phyloP scores from a whole-genome alignment of 768 basidiomycete species.

The Rhizopogon vesiculosus region DNA sequence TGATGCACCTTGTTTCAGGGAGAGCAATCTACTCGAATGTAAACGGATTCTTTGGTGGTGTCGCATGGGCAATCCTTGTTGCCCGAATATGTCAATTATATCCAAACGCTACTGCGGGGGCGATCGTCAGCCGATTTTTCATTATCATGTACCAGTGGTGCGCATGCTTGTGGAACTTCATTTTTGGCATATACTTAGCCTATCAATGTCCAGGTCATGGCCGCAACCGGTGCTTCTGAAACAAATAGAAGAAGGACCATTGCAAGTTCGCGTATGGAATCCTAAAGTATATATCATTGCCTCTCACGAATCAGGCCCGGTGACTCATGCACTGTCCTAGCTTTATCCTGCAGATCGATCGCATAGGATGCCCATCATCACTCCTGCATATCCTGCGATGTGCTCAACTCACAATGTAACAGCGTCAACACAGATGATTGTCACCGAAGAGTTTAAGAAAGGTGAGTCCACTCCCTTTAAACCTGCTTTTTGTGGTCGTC shows the following conservation, averaged over 20 bases:
- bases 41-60: slow-evolving; percentile 95
- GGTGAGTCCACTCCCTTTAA: slow-evolving; percentile 37
- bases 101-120: slow-evolving; percentile 90
- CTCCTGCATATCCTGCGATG: slow-evolving; percentile 98
- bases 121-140: slow-evolving; percentile 96
- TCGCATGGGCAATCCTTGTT: slow-evolving; percentile 99
- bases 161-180: slow-evolving; percentile 18
- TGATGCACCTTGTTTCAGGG: slow-evolving; percentile 39
- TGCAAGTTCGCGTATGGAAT: slow-evolving; percentile 97
- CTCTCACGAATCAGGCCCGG: too few relatives aligned
- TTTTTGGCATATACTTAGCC: slow-evolving; percentile 1
- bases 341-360: slow-evolving; percentile 87
- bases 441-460: slow-evolving; percentile 93
- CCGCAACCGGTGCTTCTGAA: slow-evolving; percentile 97
- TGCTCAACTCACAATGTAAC: slow-evolving; percentile 99
- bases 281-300: slow-evolving; percentile 58
- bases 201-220: slow-evolving; percentile 71
- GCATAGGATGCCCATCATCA: slow-evolving; percentile 99
- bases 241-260: slow-evolving; percentile 92
- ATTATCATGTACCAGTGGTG: slow-evolving; percentile 98
- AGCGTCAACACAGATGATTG: slow-evolving; percentile 90
- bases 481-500: not conserved
- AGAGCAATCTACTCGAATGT: slow-evolving; percentile 98
- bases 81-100: slow-evolving; percentile 99
- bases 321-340: slow-evolving; percentile 32